Percentiles rank a stretch among this genome's conserved stretches.
Conservation (phyloP, 768 basidiomycete species). For the Pleurotus djamor region DNA sequence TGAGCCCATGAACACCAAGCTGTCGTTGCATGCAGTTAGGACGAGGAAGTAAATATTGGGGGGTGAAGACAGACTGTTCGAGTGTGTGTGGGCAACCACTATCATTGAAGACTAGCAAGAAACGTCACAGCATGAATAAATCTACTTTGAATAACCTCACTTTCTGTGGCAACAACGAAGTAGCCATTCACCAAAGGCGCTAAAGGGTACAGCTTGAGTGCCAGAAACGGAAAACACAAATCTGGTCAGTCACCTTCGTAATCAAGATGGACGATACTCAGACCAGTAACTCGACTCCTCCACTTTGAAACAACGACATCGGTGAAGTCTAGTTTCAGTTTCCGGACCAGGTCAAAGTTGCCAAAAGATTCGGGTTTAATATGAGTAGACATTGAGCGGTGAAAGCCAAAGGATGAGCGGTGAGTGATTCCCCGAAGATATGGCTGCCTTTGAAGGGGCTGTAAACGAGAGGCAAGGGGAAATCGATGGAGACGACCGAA, state of each 20-base stretch:
- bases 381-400: conserved; percentile 23
- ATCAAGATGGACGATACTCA: conserved; percentile 87
- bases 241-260: conserved; percentile 64
- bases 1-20: conserved; percentile 93
- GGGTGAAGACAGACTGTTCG: conserved; percentile 69
- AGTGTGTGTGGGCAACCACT: conserved; percentile 95
- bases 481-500: conserved; percentile 5
- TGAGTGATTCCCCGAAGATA: not conserved
- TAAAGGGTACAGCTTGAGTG: conserved; percentile 23
- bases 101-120: conserved; percentile 79
- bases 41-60: not conserved
- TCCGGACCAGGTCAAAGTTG: conserved; percentile 83
- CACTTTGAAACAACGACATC: conserved; percentile 86
- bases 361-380: conserved; percentile 45
- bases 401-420: conserved; percentile 8
- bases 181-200: conserved; percentile 90
- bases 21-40: conserved; percentile 20
- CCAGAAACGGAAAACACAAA: conserved; percentile 15
- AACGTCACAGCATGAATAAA: not conserved
- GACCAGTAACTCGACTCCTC: conserved; percentile 83
- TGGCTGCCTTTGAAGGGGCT: not conserved
- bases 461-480: conserved; percentile 2
- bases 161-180: conserved; percentile 89
- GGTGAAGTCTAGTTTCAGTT: conserved; percentile 73
- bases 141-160: conserved; percentile 31